Percentiles rank a stretch among this genome's conserved stretches.
Evolutionary conservation across 495 filamentous ascomycete species (phyloP).

Genomic region (Xylaria venustula): DNA sequence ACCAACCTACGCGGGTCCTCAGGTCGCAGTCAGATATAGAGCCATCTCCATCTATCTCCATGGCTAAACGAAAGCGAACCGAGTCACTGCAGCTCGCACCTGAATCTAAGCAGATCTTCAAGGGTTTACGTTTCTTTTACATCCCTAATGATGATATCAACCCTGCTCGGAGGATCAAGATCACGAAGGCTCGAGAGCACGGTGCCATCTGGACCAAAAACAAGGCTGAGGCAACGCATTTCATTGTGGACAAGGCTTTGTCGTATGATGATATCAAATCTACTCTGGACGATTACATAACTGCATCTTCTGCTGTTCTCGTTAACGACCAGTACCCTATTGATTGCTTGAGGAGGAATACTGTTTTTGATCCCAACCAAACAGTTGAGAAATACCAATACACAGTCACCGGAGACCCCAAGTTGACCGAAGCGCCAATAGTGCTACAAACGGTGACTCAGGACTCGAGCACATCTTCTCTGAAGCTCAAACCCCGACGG

Average conservation of each 20-base stretch:
- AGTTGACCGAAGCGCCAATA: not conserved
- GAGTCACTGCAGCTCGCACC: constrained; percentile 44
- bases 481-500: constrained; percentile 29
- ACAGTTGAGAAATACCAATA: constrained; percentile 54
- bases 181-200: constrained; percentile 70
- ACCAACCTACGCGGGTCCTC: constrained; percentile 6
- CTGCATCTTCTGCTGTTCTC: constrained; percentile 36
- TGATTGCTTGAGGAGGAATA: constrained; percentile 66
- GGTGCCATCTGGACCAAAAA: constrained; percentile 58
- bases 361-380: constrained; percentile 35
- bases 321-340: constrained; percentile 79
- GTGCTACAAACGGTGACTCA: constrained; percentile 6
- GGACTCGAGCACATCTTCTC: constrained; percentile 18
- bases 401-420: constrained; percentile 43
- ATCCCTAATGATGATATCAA: constrained; percentile 76
- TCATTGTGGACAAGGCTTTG: constrained; percentile 74
- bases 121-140: constrained; percentile 68
- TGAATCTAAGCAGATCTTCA: constrained; percentile 64
- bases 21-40: constrained; percentile 16
- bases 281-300: constrained; percentile 19
- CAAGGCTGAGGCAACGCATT: constrained; percentile 57
- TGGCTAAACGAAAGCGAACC: constrained; percentile 52
- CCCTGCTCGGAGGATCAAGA: constrained; percentile 63
- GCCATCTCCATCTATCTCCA: constrained; percentile 18
- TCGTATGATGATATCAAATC: constrained; percentile 63